Base-by-base conservation (phyloP, 768 basidiomycete species). In the Plicaturopsis crispa region DNA sequence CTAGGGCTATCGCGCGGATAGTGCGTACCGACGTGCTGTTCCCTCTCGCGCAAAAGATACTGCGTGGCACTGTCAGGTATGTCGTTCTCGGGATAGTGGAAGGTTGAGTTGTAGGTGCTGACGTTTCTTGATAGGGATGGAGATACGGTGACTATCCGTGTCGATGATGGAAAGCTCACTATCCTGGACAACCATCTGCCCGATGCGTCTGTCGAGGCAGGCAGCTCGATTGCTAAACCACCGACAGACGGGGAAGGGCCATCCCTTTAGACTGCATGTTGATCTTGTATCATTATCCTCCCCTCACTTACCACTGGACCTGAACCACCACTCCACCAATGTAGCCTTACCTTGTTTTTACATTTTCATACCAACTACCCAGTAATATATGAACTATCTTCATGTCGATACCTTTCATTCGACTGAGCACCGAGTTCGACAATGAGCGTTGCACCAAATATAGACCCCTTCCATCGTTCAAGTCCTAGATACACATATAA, bases 1-100 rank as follows among this genome's bases (percentile, higher is more conserved):
- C 91, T 0, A 70, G 91, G 22, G 84, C 88, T 5, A 87, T 94
- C 39, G 86, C 86, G 6, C 65, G 91, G n/a, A 77, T 91, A 14
- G 85, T 94, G 4, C 67, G 86, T 36, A 81, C 80, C 36, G 76
- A 84, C 48, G 82, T 96, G 7, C 59, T 90, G 31, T 86, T 86
- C 65, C 85, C 83, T 17, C 63, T 94, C 14, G 90, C 91, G 0
- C 77, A 78, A 55, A 84, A 84, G 54, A 50, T 94, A 50, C 59
- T 96, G 44, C 71, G 70, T 31, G 91, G 91, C 0, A 84, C 80
- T 3, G 79, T 94, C 43, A 64, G 83, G 82, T 83, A 44, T 30
- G 65, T 59, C n/a, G n/a, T n/a, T n/a, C n/a, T n/a, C n/a, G n/a
- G n/a, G n/a, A n/a, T n/a, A n/a, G n/a, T 26, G 12, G 26, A 17